A percentile compares a stretch with the other conserved stretches of the same genome.
Evolutionary conservation across 805 yeast genomes (phyloP).

Genomic region (Brettanomyces naardenensis): DNA sequence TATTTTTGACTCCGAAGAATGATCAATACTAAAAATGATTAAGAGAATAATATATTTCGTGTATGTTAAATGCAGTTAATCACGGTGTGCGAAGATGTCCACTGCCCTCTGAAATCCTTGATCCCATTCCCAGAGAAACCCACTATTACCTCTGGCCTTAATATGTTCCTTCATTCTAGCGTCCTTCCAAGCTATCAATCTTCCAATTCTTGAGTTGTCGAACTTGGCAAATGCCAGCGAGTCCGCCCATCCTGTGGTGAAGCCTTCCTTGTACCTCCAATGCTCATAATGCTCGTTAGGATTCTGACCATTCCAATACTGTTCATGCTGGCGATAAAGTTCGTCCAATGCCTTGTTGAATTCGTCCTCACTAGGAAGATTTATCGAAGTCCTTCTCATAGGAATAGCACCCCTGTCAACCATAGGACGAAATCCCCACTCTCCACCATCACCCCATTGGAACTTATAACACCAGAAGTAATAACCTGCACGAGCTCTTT

Average conservation of each 20-base stretch:
- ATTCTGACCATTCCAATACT: slow-evolving; percentile 62
- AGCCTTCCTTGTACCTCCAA: slow-evolving; percentile 76
- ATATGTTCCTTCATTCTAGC: slow-evolving; percentile 61
- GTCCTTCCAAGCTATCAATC: slow-evolving; percentile 58
- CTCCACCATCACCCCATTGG: slow-evolving; percentile 87
- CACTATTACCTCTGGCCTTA: slow-evolving; percentile 43
- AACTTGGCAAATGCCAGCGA: slow-evolving; percentile 58
- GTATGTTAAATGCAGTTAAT: background rate
- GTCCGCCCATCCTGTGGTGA: slow-evolving; percentile 69
- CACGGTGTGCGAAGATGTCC: slow-evolving; percentile 26
- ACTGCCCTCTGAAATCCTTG: slow-evolving; percentile 73
- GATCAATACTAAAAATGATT: background rate
- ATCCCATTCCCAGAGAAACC: slow-evolving; percentile 79
- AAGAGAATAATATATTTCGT: background rate
- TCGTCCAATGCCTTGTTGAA: slow-evolving; percentile 32
- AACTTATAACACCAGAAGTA: slow-evolving; percentile 92
- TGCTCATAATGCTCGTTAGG: slow-evolving; percentile 63
- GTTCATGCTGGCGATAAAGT: slow-evolving; percentile 38
- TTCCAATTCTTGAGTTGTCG: slow-evolving; percentile 66
- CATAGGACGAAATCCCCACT: slow-evolving; percentile 90
- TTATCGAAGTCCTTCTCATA: slow-evolving; percentile 13
- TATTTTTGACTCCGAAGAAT: slow-evolving; percentile 16
- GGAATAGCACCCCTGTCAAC: slow-evolving; percentile 52
- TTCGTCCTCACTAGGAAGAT: slow-evolving; percentile 32
- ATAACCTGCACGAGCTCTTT: slow-evolving; percentile 59